Conservation (phyloP, 352 stramenopile species). For the Globisporangium heterothallicum region DNA sequence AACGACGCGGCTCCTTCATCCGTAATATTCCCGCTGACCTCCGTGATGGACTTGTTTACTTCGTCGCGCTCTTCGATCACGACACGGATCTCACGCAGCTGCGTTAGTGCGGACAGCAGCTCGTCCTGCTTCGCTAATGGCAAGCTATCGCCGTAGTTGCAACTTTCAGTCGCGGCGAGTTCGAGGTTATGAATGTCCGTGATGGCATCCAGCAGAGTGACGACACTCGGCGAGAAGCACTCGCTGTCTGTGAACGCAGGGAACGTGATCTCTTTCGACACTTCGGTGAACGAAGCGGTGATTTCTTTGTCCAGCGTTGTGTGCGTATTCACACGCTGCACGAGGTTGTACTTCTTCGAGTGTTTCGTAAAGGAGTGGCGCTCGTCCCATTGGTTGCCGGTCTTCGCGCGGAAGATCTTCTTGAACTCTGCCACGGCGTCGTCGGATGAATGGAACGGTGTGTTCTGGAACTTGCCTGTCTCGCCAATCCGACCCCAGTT, state of each 20-base stretch:
- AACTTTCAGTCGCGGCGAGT: conserved; percentile 46
- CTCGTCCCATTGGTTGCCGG: conserved; percentile 57
- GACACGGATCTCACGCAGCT: conserved; percentile 39
- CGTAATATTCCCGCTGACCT: conserved; percentile 39
- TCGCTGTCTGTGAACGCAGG: conserved; percentile 26
- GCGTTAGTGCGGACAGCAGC: conserved; percentile 35
- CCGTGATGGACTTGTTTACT: conserved; percentile 41
- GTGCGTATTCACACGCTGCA: conserved; percentile 50
- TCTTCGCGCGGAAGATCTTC: conserved; percentile 81
- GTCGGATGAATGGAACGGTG: conserved; percentile 43
- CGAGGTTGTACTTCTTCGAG: conserved; percentile 66
- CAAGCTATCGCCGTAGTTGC: conserved; percentile 44
- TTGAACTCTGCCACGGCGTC: conserved; percentile 70
- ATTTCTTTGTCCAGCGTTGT: conserved; percentile 55
- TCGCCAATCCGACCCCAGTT: conserved; percentile 81
- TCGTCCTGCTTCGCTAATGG: conserved; percentile 63
- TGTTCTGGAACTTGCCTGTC: conserved; percentile 74
- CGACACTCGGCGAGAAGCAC: conserved; percentile 24
- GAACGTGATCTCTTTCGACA: conserved; percentile 25
- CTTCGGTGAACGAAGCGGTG: conserved; percentile 44
- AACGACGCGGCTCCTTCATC: conserved; percentile 36
- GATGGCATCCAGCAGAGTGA: conserved; percentile 56
- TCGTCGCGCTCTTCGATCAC: conserved; percentile 48
- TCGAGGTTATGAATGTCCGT: conserved; percentile 68
- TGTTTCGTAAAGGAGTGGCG: conserved; percentile 52